Percentiles rank a stretch among this genome's conserved stretches.
phyloP scores from a whole-genome alignment of 371 early-diverging fungal genomes.

The Thermomucor indicae-seudaticae region DNA sequence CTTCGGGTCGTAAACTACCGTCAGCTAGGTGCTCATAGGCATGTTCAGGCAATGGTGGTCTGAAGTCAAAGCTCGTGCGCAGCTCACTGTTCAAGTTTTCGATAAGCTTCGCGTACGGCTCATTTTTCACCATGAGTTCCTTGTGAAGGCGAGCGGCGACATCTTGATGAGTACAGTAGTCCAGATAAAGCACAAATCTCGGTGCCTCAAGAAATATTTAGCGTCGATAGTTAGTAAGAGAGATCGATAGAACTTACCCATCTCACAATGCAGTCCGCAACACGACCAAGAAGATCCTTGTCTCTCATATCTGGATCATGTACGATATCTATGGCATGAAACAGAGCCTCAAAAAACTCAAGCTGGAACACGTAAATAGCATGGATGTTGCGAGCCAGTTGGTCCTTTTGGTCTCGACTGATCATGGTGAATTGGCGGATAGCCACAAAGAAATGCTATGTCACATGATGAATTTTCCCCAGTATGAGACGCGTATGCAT shows the following conservation, averaged over 20 bases:
- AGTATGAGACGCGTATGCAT: neutral
- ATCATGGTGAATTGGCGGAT: conserved; percentile 19
- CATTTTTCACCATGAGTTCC: conserved; percentile 15
- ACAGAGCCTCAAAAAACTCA: conserved; percentile 15
- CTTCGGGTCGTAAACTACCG: neutral
- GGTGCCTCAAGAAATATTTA: conserved; percentile 18
- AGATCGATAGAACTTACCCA: conserved; percentile 20
- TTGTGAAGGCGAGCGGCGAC: conserved; percentile 25
- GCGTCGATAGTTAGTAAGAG: neutral
- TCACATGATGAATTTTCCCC: neutral
- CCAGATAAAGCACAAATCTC: conserved; percentile 32
- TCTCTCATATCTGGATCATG: neutral
- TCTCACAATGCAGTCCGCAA: conserved; percentile 33
- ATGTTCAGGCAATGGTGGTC: conserved; percentile 14
- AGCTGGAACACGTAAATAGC: conserved; percentile 21
- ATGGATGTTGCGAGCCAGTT: conserved; percentile 24
- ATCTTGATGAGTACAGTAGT: conserved; percentile 41
- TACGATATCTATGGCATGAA: neutral
- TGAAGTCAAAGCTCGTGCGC: too few species aligned
- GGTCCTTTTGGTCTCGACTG: conserved; percentile 11
- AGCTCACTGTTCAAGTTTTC: too few species aligned
- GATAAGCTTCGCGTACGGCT: too few species aligned
- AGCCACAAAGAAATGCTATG: conserved; percentile 31
- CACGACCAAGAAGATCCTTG: conserved; percentile 7
- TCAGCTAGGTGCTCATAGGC: conserved; percentile 14